These are phyloP conservation scores for Senna tora DNA, from an alignment of 306 rosid species.

Conservation along the genomic window DNA sequence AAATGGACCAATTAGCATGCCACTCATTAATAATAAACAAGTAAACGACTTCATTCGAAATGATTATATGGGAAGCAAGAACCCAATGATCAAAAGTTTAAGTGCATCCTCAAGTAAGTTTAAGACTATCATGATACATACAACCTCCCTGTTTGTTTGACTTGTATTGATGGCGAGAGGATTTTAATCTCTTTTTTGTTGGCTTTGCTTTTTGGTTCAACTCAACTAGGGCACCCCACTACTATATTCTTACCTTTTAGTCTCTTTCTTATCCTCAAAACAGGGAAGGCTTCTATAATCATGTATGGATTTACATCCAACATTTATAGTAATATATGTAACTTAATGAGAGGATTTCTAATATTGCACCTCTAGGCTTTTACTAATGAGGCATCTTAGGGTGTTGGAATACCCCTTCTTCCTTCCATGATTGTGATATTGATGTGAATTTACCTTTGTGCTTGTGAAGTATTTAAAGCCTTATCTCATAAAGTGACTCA, in stretches of 20 bases:
- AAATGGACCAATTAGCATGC: slow-evolving; percentile 47
- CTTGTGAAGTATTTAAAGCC: background rate
- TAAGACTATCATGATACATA: slow-evolving; percentile 27
- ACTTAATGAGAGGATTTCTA: slow-evolving; percentile 20
- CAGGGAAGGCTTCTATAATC: slow-evolving; percentile 48
- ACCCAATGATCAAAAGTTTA: slow-evolving; percentile 46
- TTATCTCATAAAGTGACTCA: background rate
- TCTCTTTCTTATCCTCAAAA: slow-evolving; percentile 57
- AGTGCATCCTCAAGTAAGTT: slow-evolving; percentile 21
- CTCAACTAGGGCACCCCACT: slow-evolving; percentile 53
- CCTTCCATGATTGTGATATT: slow-evolving; percentile 47
- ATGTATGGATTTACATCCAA: slow-evolving; percentile 3
- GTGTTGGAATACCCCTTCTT: slow-evolving; percentile 30
- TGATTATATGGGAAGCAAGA: slow-evolving; percentile 48
- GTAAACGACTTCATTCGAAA: slow-evolving; percentile 52
- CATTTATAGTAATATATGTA: too few relatives aligned
- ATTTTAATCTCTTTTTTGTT: background rate
- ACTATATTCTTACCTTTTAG: slow-evolving; percentile 43
- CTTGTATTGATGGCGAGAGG: slow-evolving; percentile 44
- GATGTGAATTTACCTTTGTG: slow-evolving; percentile 24
- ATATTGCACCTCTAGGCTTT: slow-evolving; percentile 39
- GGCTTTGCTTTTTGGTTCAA: slow-evolving; percentile 49
- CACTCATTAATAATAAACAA: slow-evolving; percentile 46
- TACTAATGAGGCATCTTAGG: slow-evolving; percentile 36
- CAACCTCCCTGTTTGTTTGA: slow-evolving; percentile 32